Evolutionary conservation across 768 basidiomycete species (phyloP).

Genomic region (Tylopilus sp.): DNA sequence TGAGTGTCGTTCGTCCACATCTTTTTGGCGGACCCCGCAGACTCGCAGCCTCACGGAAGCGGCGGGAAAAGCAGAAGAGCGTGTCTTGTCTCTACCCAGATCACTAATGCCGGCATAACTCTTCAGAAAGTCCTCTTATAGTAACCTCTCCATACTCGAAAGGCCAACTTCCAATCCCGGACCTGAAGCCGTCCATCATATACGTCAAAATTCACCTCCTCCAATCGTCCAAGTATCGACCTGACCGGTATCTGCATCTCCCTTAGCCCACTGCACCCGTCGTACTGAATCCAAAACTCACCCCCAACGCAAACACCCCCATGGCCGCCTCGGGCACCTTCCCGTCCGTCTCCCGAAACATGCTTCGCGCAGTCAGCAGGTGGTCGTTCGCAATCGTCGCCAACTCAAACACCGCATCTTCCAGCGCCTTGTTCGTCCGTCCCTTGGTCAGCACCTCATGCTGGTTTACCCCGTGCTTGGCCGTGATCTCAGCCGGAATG

Average conservation of each 20-base stretch:
- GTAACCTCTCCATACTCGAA: constrained; percentile 60
- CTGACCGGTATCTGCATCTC: constrained; percentile 58
- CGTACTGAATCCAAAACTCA: constrained; percentile 38
- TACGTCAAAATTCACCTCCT: constrained; percentile 67
- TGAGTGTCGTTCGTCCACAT: constrained; percentile 23
- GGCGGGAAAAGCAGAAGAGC: background rate
- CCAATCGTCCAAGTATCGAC: constrained; percentile 61
- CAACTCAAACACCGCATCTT: constrained; percentile 80
- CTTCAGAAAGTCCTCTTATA: constrained; percentile 38
- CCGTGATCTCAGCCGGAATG: constrained; percentile 80
- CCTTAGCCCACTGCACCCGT: constrained; percentile 2
- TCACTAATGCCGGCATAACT: constrained; percentile 31
- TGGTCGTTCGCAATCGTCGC: constrained; percentile 81
- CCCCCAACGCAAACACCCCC: constrained; percentile 71
- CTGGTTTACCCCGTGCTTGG: constrained; percentile 71
- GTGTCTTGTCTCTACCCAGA: constrained; percentile 9
- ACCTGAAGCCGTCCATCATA: constrained; percentile 61
- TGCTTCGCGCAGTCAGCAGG: constrained; percentile 66
- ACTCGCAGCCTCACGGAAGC: constrained; percentile 17
- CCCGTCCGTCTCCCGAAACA: constrained; percentile 54
- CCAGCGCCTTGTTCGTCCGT: constrained; percentile 51
- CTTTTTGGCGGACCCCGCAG: constrained; percentile 27
- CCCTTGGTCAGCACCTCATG: constrained; percentile 73
- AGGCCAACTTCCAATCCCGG: constrained; percentile 76
- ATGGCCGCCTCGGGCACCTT: constrained; percentile 56